Evolutionary conservation across 345 rosid species (phyloP).

Genomic region (Boechera divaricarpa): DNA sequence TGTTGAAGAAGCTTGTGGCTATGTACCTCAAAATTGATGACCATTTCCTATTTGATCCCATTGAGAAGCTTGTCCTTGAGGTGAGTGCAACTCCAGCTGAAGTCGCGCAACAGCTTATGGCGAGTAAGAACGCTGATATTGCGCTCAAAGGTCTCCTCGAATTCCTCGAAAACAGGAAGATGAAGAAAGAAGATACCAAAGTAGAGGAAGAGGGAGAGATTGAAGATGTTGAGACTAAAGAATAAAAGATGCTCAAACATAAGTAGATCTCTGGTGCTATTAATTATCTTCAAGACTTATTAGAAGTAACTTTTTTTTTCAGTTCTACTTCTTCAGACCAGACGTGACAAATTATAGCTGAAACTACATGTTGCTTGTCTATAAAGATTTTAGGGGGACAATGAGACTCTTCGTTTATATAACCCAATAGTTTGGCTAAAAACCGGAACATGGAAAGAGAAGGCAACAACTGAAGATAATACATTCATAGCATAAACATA

Average conservation of each 20-base stretch:
- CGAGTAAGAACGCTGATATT: conserved; percentile 33
- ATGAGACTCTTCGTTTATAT: neutral
- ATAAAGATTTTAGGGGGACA: neutral
- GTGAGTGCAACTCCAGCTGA: conserved; percentile 43
- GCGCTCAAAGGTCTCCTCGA: conserved; percentile 33
- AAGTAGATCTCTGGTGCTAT: conserved; percentile 1
- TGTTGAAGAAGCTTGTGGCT: conserved; percentile 44
- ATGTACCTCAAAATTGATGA: conserved; percentile 36
- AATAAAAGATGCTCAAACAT: conserved; percentile 2
- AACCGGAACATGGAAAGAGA: neutral
- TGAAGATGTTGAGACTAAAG: conserved; percentile 25
- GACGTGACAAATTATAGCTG: conserved; percentile 5
- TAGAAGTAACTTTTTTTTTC: neutral
- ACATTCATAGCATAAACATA: neutral
- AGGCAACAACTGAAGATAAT: neutral
- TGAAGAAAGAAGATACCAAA: conserved; percentile 16
- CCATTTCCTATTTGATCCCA: conserved; percentile 33
- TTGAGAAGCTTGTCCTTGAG: conserved; percentile 39
- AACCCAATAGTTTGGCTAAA: neutral
- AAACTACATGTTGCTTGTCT: neutral
- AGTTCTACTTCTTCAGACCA: neutral
- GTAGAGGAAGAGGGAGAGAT: conserved; percentile 36
- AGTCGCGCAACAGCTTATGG: conserved; percentile 47
- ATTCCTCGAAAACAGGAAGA: conserved; percentile 29
- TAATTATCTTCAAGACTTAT: conserved; percentile 6